Percentiles rank a stretch among this genome's conserved stretches.
These are phyloP conservation scores for Trichosanthes truncata DNA, from an alignment of 306 rosid genomes.

Conservation along the genomic window DNA sequence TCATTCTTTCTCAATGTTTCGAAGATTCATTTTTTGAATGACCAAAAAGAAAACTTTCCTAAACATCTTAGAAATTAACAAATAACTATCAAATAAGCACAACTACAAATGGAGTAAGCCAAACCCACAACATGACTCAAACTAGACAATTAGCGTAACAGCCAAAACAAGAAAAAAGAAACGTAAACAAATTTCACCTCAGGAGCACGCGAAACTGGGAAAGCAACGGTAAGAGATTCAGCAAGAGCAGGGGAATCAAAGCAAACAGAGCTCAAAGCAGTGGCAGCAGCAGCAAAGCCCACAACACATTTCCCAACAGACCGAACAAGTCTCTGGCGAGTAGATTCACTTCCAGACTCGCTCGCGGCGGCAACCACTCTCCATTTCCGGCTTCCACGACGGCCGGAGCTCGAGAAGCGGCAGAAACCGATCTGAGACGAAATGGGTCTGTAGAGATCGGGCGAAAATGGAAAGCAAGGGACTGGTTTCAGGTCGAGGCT, in stretches of 20 bases:
- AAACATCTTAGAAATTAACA: too few relatives aligned
- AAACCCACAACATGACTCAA: neutral
- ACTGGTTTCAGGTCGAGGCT: slow-evolving; percentile 27
- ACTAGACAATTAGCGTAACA: neutral
- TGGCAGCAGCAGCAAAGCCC: slow-evolving; percentile 54
- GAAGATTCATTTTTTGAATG: neutral
- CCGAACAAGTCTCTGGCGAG: slow-evolving; percentile 15
- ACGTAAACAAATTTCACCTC: slow-evolving; percentile 36
- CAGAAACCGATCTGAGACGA: slow-evolving; percentile 18
- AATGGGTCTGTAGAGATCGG: slow-evolving; percentile 11
- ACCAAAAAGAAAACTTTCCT: neutral
- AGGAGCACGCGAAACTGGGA: slow-evolving; percentile 83
- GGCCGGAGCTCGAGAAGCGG: slow-evolving; percentile 17
- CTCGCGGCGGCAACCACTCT: slow-evolving; percentile 12
- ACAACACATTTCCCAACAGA: slow-evolving; percentile 33
- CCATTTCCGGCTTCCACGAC: slow-evolving; percentile 18
- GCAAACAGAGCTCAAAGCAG: slow-evolving; percentile 41
- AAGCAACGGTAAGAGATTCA: slow-evolving; percentile 89
- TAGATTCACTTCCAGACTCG: slow-evolving; percentile 4
- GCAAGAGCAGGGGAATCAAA: slow-evolving; percentile 51
- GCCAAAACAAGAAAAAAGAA: neutral
- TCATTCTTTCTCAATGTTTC: neutral
- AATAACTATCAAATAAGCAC: neutral
- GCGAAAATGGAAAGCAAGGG: slow-evolving; percentile 9
- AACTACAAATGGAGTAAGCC: neutral